Conservation (phyloP, 2,329 filamentous ascomycete genomes). For the Aspergillus nomiae region DNA sequence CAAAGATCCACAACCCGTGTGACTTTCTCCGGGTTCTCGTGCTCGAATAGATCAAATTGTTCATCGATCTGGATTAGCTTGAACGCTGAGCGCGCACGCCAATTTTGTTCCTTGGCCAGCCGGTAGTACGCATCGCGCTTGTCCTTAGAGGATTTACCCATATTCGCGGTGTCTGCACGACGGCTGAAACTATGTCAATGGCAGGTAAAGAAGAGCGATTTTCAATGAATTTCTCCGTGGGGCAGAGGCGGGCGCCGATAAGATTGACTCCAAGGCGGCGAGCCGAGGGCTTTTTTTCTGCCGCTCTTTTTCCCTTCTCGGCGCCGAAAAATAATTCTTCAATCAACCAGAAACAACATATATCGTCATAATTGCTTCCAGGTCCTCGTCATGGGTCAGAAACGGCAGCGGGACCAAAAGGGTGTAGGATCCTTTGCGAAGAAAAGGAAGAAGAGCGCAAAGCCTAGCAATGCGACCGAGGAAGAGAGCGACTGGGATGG, state of each 20-base stretch:
- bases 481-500: conserved; percentile 28
- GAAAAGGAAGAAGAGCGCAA: conserved; percentile 38
- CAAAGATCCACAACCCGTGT: conserved; percentile 94
- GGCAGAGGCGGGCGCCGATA: conserved; percentile 31
- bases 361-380: background rate
- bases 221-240: conserved; percentile 27
- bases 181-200: conserved; percentile 4
- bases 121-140: conserved; percentile 98
- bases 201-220: background rate
- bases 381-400: conserved; percentile 35
- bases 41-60: conserved; percentile 91
- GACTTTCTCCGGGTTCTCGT: conserved; percentile 64
- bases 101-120: conserved; percentile 97
- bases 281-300: conserved; percentile 33
- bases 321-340: conserved; percentile 13
- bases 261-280: conserved; percentile 31
- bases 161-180: conserved; percentile 38
- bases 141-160: conserved; percentile 98
- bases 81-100: conserved; percentile 94
- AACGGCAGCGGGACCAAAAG: conserved; percentile 38
- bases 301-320: conserved; percentile 37
- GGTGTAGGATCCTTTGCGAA: conserved; percentile 30
- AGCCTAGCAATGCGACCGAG: conserved; percentile 15
- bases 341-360: background rate
- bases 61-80: conserved; percentile 94